Base-by-base conservation (phyloP, 352 stramenopile genomes). In the Pythium guiyangense region DNA sequence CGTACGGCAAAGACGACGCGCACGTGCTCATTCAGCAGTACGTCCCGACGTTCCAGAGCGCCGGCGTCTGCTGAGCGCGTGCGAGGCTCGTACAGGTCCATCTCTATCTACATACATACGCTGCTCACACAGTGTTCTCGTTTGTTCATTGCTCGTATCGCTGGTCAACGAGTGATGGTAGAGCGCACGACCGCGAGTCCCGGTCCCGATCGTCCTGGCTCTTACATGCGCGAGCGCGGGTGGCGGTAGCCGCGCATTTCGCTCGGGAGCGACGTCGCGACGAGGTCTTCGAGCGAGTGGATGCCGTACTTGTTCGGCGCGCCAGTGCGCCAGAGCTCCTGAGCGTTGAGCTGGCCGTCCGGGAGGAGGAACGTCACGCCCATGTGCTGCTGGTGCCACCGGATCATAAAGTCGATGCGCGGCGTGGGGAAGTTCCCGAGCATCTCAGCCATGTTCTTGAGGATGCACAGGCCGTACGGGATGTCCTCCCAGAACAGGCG, bases 361-460 rank as follows among this genome's bases (percentile, higher is more conserved):
- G 79, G 56, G 51, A 74, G 84, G 25, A 97, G 64, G 73, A 96
- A 97, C 43, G 84, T 75, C 43, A 96, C 82, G 46, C 70, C 80
- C 90, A 97, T 97, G 72, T 86, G 76, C 67, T 92, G 81, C 77
- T 97, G 90, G 73, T 97, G 89, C 90, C 90, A 97, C 48, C 88
- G 83, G 67, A 97, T 97, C 77, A 97, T 95, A 50, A 96, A 96
- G 74, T 97, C 87, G 40, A 97, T 96, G 52, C 86, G 86, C 14
- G 90, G 90, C 49, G 88, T 97, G 11, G 90, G 90, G 61, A 97
- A 96, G 69, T 97, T 97, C 62, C 88, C 90, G 52, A 95, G 74
- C 78, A 96, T 90, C 75, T 96, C 86, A 22, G 88, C 90, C 74
- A 97, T 94, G 72, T 96, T 96, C 71, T 97, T 97, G 46, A 97